phyloP scores from a whole-genome alignment of 805 yeast genomes.

The Ogataea nitratoaversa region DNA sequence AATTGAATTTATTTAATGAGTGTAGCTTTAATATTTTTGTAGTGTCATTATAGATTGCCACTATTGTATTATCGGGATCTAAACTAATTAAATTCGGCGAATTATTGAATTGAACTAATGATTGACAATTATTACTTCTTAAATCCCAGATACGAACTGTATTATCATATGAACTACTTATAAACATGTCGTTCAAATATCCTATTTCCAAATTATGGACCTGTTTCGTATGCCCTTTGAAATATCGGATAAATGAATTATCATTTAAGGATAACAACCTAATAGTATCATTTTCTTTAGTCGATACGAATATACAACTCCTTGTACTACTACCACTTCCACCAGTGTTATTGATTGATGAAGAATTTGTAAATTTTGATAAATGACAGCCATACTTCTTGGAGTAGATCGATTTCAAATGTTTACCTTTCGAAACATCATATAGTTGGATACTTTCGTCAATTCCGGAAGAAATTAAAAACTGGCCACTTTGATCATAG shows the following conservation, averaged over 20 bases:
- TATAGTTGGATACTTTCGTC: slow-evolving; percentile 83
- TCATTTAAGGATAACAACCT: slow-evolving; percentile 74
- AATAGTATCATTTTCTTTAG: slow-evolving; percentile 71
- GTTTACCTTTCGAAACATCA: slow-evolving; percentile 67
- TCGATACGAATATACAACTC: slow-evolving; percentile 73
- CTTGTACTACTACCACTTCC: too few species aligned
- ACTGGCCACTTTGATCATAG: slow-evolving; percentile 82
- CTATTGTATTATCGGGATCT: slow-evolving; percentile 82
- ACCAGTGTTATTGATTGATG: too few species aligned
- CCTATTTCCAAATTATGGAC: slow-evolving; percentile 71
- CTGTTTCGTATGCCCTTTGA: slow-evolving; percentile 77
- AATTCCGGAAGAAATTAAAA: slow-evolving; percentile 67
- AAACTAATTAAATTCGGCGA: slow-evolving; percentile 43
- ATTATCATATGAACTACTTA: slow-evolving; percentile 70
- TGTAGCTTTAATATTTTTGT: slow-evolving; percentile 51
- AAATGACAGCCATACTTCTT: slow-evolving; percentile 91
- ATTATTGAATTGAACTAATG: slow-evolving; percentile 50
- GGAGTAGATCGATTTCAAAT: slow-evolving; percentile 63
- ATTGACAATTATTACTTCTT: slow-evolving; percentile 61
- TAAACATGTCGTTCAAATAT: slow-evolving; percentile 60
- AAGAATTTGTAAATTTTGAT: slow-evolving; percentile 77
- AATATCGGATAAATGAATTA: slow-evolving; percentile 78
- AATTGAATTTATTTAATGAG: slow-evolving; percentile 54
- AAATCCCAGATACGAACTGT: slow-evolving; percentile 88
- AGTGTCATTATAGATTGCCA: slow-evolving; percentile 57